Evolutionary conservation across 2,329 filamentous ascomycete species (phyloP), one percentile per base, ranked within the genome.

Genomic region (Pseudopithomyces maydicus): DNA sequence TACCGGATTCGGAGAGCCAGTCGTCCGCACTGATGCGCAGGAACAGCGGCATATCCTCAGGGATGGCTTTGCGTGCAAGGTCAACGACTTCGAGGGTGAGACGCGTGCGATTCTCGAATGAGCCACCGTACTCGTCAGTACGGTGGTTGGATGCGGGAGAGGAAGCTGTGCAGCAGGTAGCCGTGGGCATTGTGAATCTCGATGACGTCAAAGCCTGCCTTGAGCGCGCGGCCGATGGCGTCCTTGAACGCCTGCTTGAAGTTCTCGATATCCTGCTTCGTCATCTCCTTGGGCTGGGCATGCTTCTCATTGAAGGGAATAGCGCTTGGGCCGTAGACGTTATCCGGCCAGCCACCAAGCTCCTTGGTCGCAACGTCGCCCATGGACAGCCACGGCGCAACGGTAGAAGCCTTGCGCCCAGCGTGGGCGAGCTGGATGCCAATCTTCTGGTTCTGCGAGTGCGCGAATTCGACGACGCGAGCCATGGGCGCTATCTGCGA

Each of bases 341-440:
- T 79, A 61, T 83, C 72, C 47, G 83, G 74, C 81, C 82, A 82
- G 49, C 85, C 85, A 54, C 82, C 82, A 11, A 81, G 59, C 74
- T 81, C 81, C 52, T 81, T 78, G 0, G 78, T 78, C 0, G 90
- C 88, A 22, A 87, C 74, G 41, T 80, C 81, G 6, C 81, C 83
- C 22, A 71, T 69, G 55, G 76, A 79, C 54, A 91, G 76, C 89
- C 89, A 94, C 0, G 85, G 85, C 0, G 85, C 82, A 2, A 86
- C 80, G 2, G 83, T 85, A 60, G 78, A 81, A 5, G 85, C 84
- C 66, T 88, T 88, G 29, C 85, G 75, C 6, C 92, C 92, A 0
- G 91, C 92, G 69, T 97, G 92, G 1, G 80, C 90, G 4, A 96
- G 82, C 79, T 97, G 92, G 59, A 96, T 88, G 50, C 85, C 91